phyloP scores from a whole-genome alignment of 805 yeast genomes.

The Phaffomyces antillensis region DNA sequence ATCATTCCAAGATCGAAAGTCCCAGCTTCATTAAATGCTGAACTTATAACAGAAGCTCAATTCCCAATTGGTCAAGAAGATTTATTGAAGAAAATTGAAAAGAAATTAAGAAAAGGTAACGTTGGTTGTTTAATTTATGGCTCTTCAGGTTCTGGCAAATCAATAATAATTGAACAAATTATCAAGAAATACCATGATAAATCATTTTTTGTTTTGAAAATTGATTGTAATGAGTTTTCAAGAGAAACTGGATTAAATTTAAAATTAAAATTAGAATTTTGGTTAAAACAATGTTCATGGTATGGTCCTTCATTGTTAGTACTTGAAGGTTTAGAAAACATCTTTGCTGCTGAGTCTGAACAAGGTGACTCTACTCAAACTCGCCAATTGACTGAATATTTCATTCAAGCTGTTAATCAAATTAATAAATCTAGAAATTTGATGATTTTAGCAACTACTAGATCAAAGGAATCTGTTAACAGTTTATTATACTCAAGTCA shows the following conservation, averaged over 20 bases:
- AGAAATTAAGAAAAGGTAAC: slow-evolving; percentile 36
- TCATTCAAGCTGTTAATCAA: slow-evolving; percentile 40
- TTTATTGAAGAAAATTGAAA: slow-evolving; percentile 32
- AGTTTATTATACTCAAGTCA: slow-evolving; percentile 57
- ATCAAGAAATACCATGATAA: slow-evolving; percentile 28
- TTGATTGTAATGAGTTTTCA: slow-evolving; percentile 49
- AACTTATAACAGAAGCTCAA: not conserved
- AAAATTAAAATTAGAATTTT: slow-evolving; percentile 35
- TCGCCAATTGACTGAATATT: slow-evolving; percentile 56
- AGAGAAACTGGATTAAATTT: slow-evolving; percentile 46
- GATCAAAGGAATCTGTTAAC: slow-evolving; percentile 60
- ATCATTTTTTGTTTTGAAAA: slow-evolving; percentile 39
- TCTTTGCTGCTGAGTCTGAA: slow-evolving; percentile 56
- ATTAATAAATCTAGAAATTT: slow-evolving; percentile 36
- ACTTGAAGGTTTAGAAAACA: slow-evolving; percentile 69
- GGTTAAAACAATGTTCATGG: slow-evolving; percentile 58
- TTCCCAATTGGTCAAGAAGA: slow-evolving; percentile 53
- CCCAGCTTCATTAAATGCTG: slow-evolving; percentile 7
- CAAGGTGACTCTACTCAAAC: slow-evolving; percentile 55
- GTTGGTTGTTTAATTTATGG: slow-evolving; percentile 65
- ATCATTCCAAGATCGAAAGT: slow-evolving; percentile 14
- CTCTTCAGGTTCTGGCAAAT: slow-evolving; percentile 75
- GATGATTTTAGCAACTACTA: slow-evolving; percentile 54
- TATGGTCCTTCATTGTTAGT: slow-evolving; percentile 68
- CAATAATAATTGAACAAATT: slow-evolving; percentile 43